A percentile compares a stretch with the other conserved stretches of the same genome.
These are phyloP conservation scores for Fusarium denticulatum DNA, from an alignment of 2,329 filamentous ascomycete species.

Conservation along the genomic window DNA sequence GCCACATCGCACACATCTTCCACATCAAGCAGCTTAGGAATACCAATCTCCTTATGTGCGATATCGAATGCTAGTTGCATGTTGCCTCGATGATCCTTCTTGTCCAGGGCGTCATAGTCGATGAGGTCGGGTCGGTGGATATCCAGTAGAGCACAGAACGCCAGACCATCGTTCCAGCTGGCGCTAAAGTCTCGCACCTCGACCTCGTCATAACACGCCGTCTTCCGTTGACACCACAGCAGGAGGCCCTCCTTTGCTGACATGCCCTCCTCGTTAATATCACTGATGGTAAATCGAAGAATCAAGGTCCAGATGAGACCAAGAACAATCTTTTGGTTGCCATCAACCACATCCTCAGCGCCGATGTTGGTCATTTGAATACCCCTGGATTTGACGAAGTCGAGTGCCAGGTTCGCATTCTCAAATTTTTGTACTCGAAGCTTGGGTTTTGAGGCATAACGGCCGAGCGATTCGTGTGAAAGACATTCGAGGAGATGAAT, in stretches of 20 bases:
- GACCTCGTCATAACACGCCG: conserved; percentile 97
- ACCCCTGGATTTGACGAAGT: conserved; percentile 89
- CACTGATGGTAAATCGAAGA: conserved; percentile 96
- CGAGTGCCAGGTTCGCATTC: conserved; percentile 94
- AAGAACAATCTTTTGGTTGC: conserved; percentile 96
- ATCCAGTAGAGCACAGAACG: conserved; percentile 94
- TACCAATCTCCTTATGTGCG: conserved; percentile 94
- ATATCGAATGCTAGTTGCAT: conserved; percentile 99
- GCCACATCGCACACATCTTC: conserved; percentile 98
- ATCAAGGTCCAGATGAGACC: conserved; percentile 99
- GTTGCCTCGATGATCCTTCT: conserved; percentile 92
- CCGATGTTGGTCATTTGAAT: conserved; percentile 99
- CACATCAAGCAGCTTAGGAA: conserved; percentile 93
- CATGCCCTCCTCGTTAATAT: conserved; percentile 98
- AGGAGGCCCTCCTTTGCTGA: conserved; percentile 96
- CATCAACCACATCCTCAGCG: conserved; percentile 97
- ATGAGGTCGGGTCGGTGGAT: conserved; percentile 98
- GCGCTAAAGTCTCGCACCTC: conserved; percentile 93
- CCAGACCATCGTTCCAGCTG: conserved; percentile 97
- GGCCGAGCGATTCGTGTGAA: conserved; percentile 91
- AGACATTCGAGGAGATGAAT: conserved; percentile 98
- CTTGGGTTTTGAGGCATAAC: conserved; percentile 96
- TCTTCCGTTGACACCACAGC: conserved; percentile 98
- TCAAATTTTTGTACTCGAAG: conserved; percentile 96
- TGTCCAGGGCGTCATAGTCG: conserved; percentile 94